A percentile compares a stretch with the other conserved stretches of the same genome.
These are phyloP conservation scores for Xylaria sp. DNA, from an alignment of 2,329 filamentous ascomycete genomes.

Conservation along the genomic window DNA sequence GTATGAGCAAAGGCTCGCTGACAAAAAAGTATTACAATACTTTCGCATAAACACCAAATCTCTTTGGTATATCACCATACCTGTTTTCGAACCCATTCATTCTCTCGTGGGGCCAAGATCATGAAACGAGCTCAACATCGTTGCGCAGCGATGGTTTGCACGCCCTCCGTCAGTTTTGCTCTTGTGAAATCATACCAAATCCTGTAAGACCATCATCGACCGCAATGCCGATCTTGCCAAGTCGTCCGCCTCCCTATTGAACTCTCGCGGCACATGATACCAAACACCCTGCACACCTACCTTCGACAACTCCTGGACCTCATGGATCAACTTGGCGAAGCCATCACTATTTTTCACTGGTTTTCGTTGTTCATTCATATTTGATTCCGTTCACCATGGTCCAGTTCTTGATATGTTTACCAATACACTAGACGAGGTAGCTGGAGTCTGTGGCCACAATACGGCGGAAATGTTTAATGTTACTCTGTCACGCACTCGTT, in stretches of 20 bases:
- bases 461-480: not conserved
- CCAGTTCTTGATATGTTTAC: not conserved
- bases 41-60: not conserved
- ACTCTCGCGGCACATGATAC: constrained; percentile 7
- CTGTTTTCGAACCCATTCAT: not conserved
- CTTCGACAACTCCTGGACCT: not conserved
- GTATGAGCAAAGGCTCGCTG: not conserved
- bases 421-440: not conserved
- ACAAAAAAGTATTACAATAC: not conserved
- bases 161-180: not conserved
- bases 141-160: not conserved
- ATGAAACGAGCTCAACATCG: not conserved
- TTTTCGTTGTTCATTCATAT: not conserved
- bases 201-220: not conserved
- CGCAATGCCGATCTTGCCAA: not conserved
- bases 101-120: not conserved
- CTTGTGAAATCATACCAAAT: not conserved
- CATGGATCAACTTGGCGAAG: not conserved
- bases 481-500: not conserved
- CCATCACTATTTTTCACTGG: not conserved
- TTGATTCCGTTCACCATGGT: not conserved
- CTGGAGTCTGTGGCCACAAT: constrained; percentile 5
- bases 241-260: not conserved
- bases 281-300: not conserved
- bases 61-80: not conserved